phyloP scores from a whole-genome alignment of 2,329 filamentous ascomycete species.

The Colletotrichum endophyticum region DNA sequence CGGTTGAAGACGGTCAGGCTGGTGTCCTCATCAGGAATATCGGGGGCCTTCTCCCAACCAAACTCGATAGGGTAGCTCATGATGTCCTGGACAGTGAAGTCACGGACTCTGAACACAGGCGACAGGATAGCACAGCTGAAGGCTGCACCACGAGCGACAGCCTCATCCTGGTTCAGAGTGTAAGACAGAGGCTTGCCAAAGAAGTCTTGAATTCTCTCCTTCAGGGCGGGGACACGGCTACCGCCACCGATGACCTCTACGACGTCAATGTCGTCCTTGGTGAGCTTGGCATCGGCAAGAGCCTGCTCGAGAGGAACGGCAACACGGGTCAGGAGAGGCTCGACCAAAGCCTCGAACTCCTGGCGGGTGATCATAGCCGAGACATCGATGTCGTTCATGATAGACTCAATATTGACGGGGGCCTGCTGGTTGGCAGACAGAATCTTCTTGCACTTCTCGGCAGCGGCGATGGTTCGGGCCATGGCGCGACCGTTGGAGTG shows the following conservation, averaged over 20 bases:
- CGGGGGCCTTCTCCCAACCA: constrained; percentile 96
- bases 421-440: constrained; percentile 93
- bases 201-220: constrained; percentile 87
- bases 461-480: constrained; percentile 83
- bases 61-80: constrained; percentile 99
- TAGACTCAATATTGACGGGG: constrained; percentile 93
- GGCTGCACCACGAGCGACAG: constrained; percentile 91
- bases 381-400: constrained; percentile 98
- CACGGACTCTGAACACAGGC: constrained; percentile 96
- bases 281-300: constrained; percentile 90
- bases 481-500: constrained; percentile 87
- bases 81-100: constrained; percentile 97
- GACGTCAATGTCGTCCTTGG: constrained; percentile 87
- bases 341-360: constrained; percentile 89
- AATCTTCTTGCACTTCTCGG: constrained; percentile 98
- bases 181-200: constrained; percentile 93
- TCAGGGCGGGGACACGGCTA: constrained; percentile 91
- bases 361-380: constrained; percentile 88
- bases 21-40: constrained; percentile 98
- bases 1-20: constrained; percentile 97
- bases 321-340: constrained; percentile 79
- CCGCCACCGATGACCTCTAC: constrained; percentile 95
- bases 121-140: constrained; percentile 98
- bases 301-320: constrained; percentile 84
- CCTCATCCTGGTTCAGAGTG: constrained; percentile 98